These are phyloP conservation scores for Scenedesmus sp. DNA, from an alignment of 163 green algal genomes.

Conservation along the genomic window DNA sequence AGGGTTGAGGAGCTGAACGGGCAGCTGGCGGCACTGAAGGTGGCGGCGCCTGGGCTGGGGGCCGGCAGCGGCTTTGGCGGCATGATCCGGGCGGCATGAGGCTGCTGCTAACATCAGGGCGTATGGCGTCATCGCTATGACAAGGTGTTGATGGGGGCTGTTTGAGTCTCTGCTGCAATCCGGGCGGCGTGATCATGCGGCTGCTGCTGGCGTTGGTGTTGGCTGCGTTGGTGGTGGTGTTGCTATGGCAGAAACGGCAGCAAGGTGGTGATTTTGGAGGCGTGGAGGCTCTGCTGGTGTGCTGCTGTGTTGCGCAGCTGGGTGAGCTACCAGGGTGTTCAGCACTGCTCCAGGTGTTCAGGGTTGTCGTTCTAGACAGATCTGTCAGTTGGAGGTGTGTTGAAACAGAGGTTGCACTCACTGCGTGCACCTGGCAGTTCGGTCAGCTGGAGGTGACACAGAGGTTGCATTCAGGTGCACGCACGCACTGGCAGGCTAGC, in stretches of 20 bases:
- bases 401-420: no score
- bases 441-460: no score
- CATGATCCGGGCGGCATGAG: conserved; percentile 10
- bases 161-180: neutral
- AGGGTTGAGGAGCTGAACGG: conserved; percentile 65
- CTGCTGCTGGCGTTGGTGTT: neutral
- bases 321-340: no score
- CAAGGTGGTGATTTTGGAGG: neutral
- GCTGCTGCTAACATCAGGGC: neutral
- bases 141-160: neutral
- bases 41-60: conserved; percentile 1
- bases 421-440: no score
- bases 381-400: no score
- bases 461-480: no score
- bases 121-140: neutral
- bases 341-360: no score
- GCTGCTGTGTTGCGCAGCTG: no score
- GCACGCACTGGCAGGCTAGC: no score
- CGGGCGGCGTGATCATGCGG: no score
- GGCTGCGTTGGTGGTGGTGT: no score
- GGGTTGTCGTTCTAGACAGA: no score
- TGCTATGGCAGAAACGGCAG: neutral
- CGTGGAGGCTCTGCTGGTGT: neutral
- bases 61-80: neutral
- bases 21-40: conserved; percentile 49